A percentile compares a stretch with the other conserved stretches of the same genome.
Conservation (phyloP, 306 rosid species). For the Vigna trinervia region DNA sequence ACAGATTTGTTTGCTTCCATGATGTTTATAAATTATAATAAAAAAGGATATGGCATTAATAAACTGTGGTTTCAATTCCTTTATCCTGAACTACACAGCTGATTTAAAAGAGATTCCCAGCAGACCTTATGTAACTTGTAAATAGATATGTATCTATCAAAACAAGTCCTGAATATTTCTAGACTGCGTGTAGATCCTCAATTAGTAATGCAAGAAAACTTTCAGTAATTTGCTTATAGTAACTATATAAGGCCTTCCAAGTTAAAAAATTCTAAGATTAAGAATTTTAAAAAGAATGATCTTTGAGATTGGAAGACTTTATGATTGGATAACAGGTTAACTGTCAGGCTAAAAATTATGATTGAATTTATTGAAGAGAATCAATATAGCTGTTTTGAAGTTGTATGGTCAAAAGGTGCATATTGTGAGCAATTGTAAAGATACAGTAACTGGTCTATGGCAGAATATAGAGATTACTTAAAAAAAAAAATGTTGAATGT, state of each 20-base stretch:
- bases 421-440: conserved; percentile 11
- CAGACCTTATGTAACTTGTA: background rate
- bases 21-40: conserved; percentile 24
- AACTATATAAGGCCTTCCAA: conserved; percentile 14
- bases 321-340: conserved; percentile 9
- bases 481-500: background rate
- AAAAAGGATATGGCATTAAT: conserved; percentile 6
- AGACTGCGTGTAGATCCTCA: conserved; percentile 5
- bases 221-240: conserved; percentile 28
- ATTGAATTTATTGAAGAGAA: conserved; percentile 18
- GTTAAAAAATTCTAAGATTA: conserved; percentile 12
- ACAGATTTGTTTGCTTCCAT: background rate
- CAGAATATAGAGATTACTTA: background rate
- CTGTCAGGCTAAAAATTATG: background rate
- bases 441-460: conserved; percentile 12
- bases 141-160: conserved; percentile 5
- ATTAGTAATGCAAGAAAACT: conserved; percentile 9
- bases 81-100: conserved; percentile 30
- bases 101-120: conserved; percentile 31
- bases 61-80: conserved; percentile 25
- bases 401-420: conserved; percentile 3
- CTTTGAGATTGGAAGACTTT: conserved; percentile 8
- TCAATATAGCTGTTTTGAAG: background rate
- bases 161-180: conserved; percentile 8
- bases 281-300: conserved; percentile 15